Base-by-base conservation (phyloP, 1,284 basidiomycete genomes). In the Heterobasidion occidentale region DNA sequence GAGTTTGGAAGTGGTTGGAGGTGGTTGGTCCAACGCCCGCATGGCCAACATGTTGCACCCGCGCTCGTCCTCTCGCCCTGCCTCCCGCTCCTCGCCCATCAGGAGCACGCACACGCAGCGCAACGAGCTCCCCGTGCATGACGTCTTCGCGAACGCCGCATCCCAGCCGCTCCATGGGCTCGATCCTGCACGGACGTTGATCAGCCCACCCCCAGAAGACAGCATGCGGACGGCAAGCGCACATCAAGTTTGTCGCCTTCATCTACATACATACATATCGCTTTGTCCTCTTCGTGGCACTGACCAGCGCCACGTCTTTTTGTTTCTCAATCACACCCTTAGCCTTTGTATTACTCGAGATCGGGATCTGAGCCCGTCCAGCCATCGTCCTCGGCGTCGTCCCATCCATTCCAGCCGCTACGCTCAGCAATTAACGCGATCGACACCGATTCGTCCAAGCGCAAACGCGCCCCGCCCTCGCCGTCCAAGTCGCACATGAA, bases 171-270 rank as follows among this genome's bases (percentile, higher is more conserved):
- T 62, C 1, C 55, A 63, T 12, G 64, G 62, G 14, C 58, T 62
- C 36, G 64, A 68, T 38, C 60, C 65, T 9, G 60, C 66, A 9
- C 62, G 60, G 53, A 73, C 70, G 62, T 63, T 77, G 9, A 77
- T 77, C 53, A 77, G 75, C 55, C 75, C 75, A 2, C 76, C 76
- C 6, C 76, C 76, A n/a, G 76, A 77, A 57, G 74, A 76, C 57
- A 62, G 63, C 9, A 61, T 75, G 7, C 63, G 69, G 54, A 58
- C 63, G 15, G 58, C 58, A 45, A 53, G 36, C 45, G 53, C 59
- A 33, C 52, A 52, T 44, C 59, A 59, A 47, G 64, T 66, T 58
- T 59, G 64, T 64, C 20, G 9, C n/a, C 17, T 27, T 12, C 17
- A 51, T 36, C 20, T 45, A 19, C n/a, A 9, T 15, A 50, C 48